These are phyloP conservation scores for Murraya koenigii DNA, from an alignment of 345 rosid genomes.

Conservation along the genomic window DNA sequence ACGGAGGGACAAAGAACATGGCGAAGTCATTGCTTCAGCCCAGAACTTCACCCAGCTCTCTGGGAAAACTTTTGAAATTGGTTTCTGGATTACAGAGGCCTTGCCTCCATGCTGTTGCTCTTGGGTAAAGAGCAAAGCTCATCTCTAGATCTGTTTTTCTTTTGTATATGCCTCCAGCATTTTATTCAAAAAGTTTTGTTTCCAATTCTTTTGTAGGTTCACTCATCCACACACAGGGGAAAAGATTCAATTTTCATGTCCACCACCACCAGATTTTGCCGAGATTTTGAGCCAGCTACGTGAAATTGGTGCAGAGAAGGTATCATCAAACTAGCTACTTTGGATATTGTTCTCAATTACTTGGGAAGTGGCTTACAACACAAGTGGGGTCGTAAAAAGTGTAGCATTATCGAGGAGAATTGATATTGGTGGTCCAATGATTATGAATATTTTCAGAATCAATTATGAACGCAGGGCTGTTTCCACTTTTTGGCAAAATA, in stretches of 20 bases:
- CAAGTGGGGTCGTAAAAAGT: neutral
- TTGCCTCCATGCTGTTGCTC: constrained; percentile 83
- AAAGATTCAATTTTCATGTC: constrained; percentile 58
- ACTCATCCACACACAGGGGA: constrained; percentile 65
- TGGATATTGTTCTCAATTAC: neutral
- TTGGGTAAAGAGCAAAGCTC: constrained; percentile 57
- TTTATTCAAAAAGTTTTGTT: neutral
- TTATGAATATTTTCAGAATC: neutral
- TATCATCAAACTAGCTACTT: constrained; percentile 8
- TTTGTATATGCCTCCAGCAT: neutral
- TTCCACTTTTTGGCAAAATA: neutral
- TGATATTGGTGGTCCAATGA: neutral
- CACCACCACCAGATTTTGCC: constrained; percentile 78
- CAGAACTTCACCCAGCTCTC: constrained; percentile 40
- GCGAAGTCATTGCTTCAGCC: constrained; percentile 72
- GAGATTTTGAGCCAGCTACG: constrained; percentile 54
- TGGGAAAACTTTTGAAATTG: constrained; percentile 38
- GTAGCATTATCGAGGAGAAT: neutral
- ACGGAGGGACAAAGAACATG: constrained; percentile 79
- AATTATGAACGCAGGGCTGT: neutral
- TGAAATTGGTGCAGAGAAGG: constrained; percentile 55
- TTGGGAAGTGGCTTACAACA: neutral
- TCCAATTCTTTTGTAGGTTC: constrained; percentile 46
- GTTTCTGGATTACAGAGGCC: constrained; percentile 80
- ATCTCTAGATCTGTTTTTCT: neutral